These are phyloP conservation scores for Kwoniella dendrophila DNA, from an alignment of 768 basidiomycete species.

Conservation along the genomic window DNA sequence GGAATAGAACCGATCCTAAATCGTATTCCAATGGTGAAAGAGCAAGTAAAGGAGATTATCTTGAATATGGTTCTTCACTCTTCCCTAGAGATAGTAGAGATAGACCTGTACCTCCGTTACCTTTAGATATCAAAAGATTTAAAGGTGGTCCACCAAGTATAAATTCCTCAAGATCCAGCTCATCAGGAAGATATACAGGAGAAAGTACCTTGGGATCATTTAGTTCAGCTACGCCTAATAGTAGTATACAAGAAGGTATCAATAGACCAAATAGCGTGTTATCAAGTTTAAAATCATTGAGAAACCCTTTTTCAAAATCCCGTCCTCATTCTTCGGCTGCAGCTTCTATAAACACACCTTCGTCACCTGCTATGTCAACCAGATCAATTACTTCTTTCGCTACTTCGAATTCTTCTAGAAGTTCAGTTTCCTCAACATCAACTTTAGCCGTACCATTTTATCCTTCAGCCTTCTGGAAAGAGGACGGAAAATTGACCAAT, in stretches of 20 bases:
- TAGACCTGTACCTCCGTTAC: conserved; percentile 28
- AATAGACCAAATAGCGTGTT: conserved; percentile 14
- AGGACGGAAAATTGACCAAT: background rate
- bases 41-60: background rate
- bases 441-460: conserved; percentile 18
- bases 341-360: conserved; percentile 1
- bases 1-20: conserved; percentile 34
- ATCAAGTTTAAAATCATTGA: conserved; percentile 15
- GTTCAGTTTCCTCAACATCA: conserved; percentile 9
- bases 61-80: background rate
- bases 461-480: conserved; percentile 10
- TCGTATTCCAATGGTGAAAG: conserved; percentile 11
- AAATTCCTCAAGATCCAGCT: background rate
- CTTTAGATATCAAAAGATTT: conserved; percentile 15
- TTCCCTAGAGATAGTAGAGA: conserved; percentile 12
- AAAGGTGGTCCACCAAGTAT: conserved; percentile 16
- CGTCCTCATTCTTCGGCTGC: background rate
- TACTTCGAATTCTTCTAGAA: conserved; percentile 10
- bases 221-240: conserved; percentile 4
- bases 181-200: background rate
- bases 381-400: conserved; percentile 8
- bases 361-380: conserved; percentile 9
- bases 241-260: background rate
- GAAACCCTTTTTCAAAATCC: conserved; percentile 5
- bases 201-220: conserved; percentile 9